These are phyloP conservation scores for Yarrowia keelungensis DNA, from an alignment of 805 yeast species.

Conservation along the genomic window DNA sequence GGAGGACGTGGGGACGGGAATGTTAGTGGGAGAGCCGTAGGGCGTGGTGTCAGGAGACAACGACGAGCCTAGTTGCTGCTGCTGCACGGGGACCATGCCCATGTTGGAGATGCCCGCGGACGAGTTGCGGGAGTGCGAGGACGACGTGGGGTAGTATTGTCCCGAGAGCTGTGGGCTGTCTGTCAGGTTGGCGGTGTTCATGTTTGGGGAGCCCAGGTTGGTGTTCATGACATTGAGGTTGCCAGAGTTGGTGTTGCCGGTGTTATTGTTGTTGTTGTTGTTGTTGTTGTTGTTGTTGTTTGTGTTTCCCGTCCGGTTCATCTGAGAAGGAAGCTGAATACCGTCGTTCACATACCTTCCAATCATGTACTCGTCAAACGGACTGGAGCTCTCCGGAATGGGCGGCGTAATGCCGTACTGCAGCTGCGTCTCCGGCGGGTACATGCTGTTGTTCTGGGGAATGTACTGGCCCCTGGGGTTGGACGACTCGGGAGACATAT, in stretches of 20 bases:
- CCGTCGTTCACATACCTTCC: conserved; percentile 20
- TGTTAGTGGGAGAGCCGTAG: conserved; percentile 27
- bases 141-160: conserved; percentile 14
- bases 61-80: conserved; percentile 26
- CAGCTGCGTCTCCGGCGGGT: conserved; percentile 34
- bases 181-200: conserved; percentile 26
- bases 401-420: conserved; percentile 46
- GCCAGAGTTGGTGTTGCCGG: background rate
- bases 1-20: conserved; percentile 30
- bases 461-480: conserved; percentile 32
- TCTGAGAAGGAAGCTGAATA: conserved; percentile 24
- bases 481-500: conserved; percentile 41
- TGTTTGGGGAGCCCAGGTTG: background rate
- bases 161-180: conserved; percentile 30
- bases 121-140: conserved; percentile 36
- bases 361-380: conserved; percentile 47
- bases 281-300: conserved; percentile 34
- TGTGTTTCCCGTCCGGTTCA: background rate
- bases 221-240: conserved; percentile 16
- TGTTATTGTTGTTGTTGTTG: conserved; percentile 13
- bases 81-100: conserved; percentile 39
- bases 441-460: conserved; percentile 10
- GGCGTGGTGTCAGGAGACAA: conserved; percentile 36
- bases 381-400: conserved; percentile 45
- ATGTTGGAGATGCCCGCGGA: conserved; percentile 32